Evolutionary conservation across 257 asterid genomes (phyloP).

Genomic region (Solanum appendiculatum): DNA sequence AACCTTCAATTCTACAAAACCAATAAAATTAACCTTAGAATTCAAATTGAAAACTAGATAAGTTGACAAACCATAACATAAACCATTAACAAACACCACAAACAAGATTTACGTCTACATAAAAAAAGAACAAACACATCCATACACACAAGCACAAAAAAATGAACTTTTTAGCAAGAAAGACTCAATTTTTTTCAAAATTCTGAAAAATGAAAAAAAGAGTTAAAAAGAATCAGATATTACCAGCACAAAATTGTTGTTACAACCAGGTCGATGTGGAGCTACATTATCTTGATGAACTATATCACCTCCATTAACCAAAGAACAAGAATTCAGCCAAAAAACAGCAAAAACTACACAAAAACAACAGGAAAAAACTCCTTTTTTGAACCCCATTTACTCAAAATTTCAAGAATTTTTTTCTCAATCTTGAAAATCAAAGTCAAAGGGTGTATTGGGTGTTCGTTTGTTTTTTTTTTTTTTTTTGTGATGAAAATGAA

Average conservation of each 20-base stretch:
- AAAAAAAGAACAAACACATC: background rate
- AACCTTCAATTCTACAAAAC: background rate
- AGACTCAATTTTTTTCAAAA: background rate
- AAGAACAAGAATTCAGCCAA: slow-evolving; percentile 15
- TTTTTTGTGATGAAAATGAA: background rate
- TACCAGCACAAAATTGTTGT: slow-evolving; percentile 87
- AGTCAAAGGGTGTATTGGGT: slow-evolving; percentile 19
- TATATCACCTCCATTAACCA: slow-evolving; percentile 72
- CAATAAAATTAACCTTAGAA: background rate
- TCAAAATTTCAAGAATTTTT: background rate
- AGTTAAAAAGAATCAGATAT: background rate
- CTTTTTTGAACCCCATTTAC: slow-evolving; percentile 38
- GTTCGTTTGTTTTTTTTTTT: background rate
- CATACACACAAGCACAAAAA: background rate
- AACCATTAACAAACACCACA: background rate
- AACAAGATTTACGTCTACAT: background rate
- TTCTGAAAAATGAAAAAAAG: background rate
- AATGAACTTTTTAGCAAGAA: background rate
- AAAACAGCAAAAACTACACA: slow-evolving; percentile 20
- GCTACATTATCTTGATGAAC: slow-evolving; percentile 85
- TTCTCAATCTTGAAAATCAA: slow-evolving; percentile 12
- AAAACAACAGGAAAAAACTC: slow-evolving; percentile 25
- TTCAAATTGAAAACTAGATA: background rate
- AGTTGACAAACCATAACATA: background rate
- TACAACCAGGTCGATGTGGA: slow-evolving; percentile 81